These are phyloP conservation scores for Seiridium unicorne DNA, from an alignment of 2,329 filamentous ascomycete genomes.

Conservation along the genomic window DNA sequence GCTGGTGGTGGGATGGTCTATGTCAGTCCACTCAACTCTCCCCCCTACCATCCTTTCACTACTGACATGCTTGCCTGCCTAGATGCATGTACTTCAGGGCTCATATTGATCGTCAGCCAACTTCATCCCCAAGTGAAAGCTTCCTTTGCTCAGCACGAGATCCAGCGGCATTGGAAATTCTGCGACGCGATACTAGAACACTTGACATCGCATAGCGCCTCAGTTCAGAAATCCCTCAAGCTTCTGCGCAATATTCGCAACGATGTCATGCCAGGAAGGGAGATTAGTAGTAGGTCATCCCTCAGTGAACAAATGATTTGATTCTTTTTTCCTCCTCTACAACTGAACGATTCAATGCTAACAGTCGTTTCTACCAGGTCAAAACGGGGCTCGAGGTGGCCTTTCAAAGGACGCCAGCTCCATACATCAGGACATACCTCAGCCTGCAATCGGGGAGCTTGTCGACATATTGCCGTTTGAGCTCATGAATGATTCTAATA, in stretches of 20 bases:
- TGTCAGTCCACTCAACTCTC: background rate
- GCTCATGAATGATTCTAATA: background rate
- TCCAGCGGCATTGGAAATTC: background rate
- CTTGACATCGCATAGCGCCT: background rate
- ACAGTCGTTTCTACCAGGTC: background rate
- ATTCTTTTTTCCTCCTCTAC: background rate
- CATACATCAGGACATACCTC: background rate
- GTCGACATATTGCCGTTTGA: background rate
- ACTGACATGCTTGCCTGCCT: too few relatives aligned
- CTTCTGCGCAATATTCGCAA: background rate
- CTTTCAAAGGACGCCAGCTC: background rate
- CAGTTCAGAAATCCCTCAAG: background rate
- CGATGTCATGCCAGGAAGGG: background rate
- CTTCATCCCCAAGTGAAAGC: background rate
- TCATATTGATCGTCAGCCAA: background rate
- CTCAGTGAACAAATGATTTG: background rate
- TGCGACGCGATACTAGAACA: background rate
- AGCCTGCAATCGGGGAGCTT: background rate
- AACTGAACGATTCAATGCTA: background rate
- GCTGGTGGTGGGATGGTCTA: background rate
- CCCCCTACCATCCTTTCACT: too few relatives aligned
- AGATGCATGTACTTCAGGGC: background rate
- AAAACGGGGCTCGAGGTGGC: background rate
- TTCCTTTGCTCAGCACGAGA: background rate
- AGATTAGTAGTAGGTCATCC: background rate